Base-by-base conservation (phyloP, 2,329 filamentous ascomycete species). In the Fusarium phyllophilum region DNA sequence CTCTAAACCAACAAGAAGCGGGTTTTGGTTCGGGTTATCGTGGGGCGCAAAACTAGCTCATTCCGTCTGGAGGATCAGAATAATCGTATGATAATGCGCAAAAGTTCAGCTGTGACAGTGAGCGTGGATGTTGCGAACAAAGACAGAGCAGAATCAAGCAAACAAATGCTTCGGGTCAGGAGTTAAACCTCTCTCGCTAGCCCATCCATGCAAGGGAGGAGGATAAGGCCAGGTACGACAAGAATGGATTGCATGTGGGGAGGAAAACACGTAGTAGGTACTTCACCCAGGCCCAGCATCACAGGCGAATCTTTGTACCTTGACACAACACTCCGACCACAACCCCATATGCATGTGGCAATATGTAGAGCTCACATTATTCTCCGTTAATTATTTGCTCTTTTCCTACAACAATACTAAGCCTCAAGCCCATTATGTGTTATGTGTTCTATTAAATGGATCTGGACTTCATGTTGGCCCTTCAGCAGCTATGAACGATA, bases 1-100 rank as follows among this genome's bases (percentile, higher is more conserved):
- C 66, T 70, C 44, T 66, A 59, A 60, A 66, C 66, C 52, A 66
- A 70, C 67, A 39, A 74, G 60, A 61, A 72, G 72, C 59, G 68
- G 72, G 68, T 66, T 74, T 67, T 48, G 59, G 59, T 71, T 71
- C 51, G 64, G 42, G 63, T 74, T 60, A 36, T 74, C 68, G 72
- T 74, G 72, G 72, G 72, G 72, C 69, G 55, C 59, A 60, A 61
- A 74, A 69, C 72, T 74, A 74, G 72, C 72, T 69, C 72, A 69
- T 74, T 72, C 72, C 72, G 71, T 51, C 62, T 58, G 48, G 55
- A 68, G 62, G 57, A 72, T 72, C 45, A 34, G 26, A 68, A 26
- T 68, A 59, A 36, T 49, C 44, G 36, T 54, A 58, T 46, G 48
- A 46, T 31, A 41, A 52, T 42, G 52, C 26, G n/a, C n/a, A 34